A percentile compares a stretch with the other conserved stretches of the same genome.
Evolutionary conservation across 169 alveolate species (phyloP).

Genomic region (Hepatocystis sp.): DNA sequence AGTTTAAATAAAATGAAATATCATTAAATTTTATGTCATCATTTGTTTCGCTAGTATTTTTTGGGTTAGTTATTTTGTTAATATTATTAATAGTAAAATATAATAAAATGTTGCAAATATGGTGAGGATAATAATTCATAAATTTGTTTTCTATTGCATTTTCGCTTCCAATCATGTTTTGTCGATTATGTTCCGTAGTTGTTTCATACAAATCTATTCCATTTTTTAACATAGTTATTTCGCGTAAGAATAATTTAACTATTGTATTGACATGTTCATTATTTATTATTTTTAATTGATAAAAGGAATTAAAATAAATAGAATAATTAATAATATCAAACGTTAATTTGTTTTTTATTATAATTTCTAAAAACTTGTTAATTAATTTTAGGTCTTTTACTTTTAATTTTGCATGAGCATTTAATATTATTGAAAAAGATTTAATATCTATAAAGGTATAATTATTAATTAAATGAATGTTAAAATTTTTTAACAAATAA

Average conservation of each 20-base stretch:
- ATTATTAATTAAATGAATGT: conserved; percentile 54
- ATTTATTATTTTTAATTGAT: conserved; percentile 28
- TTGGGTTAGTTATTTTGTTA: conserved; percentile 6
- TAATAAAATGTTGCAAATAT: conserved; percentile 68
- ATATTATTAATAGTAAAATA: conserved; percentile 44
- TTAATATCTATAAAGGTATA: conserved; percentile 67
- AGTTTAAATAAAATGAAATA: conserved; percentile 2
- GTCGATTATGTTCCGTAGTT: too few species aligned
- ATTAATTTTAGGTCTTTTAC: conserved; percentile 70
- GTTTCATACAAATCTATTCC: too few species aligned
- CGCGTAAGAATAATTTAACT: conserved; percentile 23
- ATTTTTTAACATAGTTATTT: conserved; percentile 15
- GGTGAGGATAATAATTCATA: conserved; percentile 30
- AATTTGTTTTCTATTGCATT: background rate
- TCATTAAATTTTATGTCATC: conserved; percentile 1
- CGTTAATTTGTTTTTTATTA: conserved; percentile 26
- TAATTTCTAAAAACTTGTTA: conserved; percentile 52
- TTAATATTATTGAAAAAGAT: conserved; percentile 53
- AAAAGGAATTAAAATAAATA: conserved; percentile 57
- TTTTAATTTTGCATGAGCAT: conserved; percentile 75
- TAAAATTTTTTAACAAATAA: conserved; percentile 57
- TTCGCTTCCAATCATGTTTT: too few species aligned
- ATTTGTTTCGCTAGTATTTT: background rate
- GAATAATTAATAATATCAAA: conserved; percentile 65
- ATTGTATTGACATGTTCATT: conserved; percentile 16